A percentile compares a stretch with the other conserved stretches of the same genome.
phyloP scores from a whole-genome alignment of 257 asterid genomes.

The Rehmannia glutinosa region DNA sequence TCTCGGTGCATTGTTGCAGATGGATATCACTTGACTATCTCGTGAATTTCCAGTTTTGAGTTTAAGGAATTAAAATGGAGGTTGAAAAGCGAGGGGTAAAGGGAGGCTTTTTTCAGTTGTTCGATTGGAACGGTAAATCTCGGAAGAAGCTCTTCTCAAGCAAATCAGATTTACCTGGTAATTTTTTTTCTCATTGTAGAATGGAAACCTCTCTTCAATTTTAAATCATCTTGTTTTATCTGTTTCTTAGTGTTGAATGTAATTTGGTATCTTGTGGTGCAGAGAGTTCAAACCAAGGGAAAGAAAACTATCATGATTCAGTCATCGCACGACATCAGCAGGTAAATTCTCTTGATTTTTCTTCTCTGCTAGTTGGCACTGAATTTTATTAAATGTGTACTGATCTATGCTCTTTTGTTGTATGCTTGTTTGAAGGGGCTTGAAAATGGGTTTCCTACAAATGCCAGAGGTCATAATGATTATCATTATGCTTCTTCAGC shows the following conservation, averaged over 20 bases:
- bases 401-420: constrained; percentile 8
- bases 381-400: constrained; percentile 11
- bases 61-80: constrained; percentile 50
- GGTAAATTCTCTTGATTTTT: constrained; percentile 42
- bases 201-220: neutral
- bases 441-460: constrained; percentile 43
- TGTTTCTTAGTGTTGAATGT: neutral
- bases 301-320: constrained; percentile 45
- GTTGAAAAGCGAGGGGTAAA: constrained; percentile 80
- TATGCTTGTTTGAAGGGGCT: constrained; percentile 42
- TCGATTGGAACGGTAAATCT: constrained; percentile 93
- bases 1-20: constrained; percentile 27
- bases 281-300: constrained; percentile 64
- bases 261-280: constrained; percentile 22
- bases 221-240: neutral
- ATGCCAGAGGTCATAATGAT: constrained; percentile 32
- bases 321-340: constrained; percentile 44
- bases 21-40: constrained; percentile 30
- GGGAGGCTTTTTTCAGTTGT: constrained; percentile 91
- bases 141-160: constrained; percentile 84
- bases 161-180: constrained; percentile 78
- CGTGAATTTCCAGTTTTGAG: constrained; percentile 16
- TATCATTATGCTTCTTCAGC: constrained; percentile 54
- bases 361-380: neutral
- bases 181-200: constrained; percentile 2